Percentiles rank a stretch among this genome's conserved stretches.
These are phyloP conservation scores for Leptographium radiaticola DNA, from an alignment of 2,329 filamentous ascomycete species.

Conservation along the genomic window DNA sequence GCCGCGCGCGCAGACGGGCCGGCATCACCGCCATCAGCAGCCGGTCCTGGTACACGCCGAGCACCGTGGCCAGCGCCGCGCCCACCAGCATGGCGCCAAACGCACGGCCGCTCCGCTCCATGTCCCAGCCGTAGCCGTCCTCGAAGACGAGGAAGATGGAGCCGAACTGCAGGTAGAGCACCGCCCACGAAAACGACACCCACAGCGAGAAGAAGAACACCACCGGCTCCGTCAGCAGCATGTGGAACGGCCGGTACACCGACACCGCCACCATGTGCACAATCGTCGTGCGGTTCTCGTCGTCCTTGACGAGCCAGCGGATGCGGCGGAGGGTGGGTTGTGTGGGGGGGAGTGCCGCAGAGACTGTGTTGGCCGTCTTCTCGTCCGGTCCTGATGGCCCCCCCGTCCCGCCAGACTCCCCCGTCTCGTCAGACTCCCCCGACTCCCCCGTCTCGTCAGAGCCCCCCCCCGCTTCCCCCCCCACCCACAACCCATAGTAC, in stretches of 20 bases:
- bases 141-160: constrained; percentile 69
- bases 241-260: constrained; percentile 62
- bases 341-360: too few relatives aligned
- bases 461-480: not conserved
- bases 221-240: constrained; percentile 63
- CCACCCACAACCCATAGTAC: constrained; percentile 32
- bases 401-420: constrained; percentile 9
- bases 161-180: constrained; percentile 74
- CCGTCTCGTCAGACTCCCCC: constrained; percentile 13
- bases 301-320: constrained; percentile 67
- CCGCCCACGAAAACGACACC: constrained; percentile 81
- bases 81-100: constrained; percentile 64
- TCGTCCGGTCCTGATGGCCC: not conserved
- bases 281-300: constrained; percentile 61
- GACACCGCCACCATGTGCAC: constrained; percentile 59
- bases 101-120: constrained; percentile 54
- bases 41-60: constrained; percentile 63
- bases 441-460: constrained; percentile 15
- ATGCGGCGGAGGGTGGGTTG: constrained; percentile 40
- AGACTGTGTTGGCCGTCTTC: not conserved
- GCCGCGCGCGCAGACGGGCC: constrained; percentile 29
- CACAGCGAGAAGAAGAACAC: constrained; percentile 82
- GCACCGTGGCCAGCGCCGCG: constrained; percentile 48
- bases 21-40: constrained; percentile 32
- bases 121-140: constrained; percentile 52